Evolutionary conservation across 352 stramenopile species (phyloP).

Genomic region (Phytophthora constricta): DNA sequence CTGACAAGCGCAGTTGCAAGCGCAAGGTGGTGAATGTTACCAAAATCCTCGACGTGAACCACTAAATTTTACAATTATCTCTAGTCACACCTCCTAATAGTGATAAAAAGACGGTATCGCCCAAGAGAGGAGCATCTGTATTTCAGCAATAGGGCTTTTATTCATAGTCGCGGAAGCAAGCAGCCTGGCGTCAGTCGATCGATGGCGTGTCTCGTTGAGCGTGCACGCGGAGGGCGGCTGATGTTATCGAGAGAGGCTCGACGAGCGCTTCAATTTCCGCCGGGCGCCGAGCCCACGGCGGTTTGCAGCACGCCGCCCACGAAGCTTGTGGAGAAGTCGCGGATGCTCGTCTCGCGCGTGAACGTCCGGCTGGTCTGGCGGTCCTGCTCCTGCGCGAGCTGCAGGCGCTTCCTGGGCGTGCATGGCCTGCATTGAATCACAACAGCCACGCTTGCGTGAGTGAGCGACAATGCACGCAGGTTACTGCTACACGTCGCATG

Average conservation of each 20-base stretch:
- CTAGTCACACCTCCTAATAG: too few species aligned
- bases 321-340: slow-evolving; percentile 56
- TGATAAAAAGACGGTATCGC: too few species aligned
- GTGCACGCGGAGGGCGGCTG: too few species aligned
- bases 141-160: too few species aligned
- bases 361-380: slow-evolving; percentile 44
- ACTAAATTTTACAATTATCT: too few species aligned
- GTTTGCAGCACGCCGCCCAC: slow-evolving; percentile 50
- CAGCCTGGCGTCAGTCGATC: too few species aligned
- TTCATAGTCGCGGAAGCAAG: too few species aligned
- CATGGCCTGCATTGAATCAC: slow-evolving; percentile 46
- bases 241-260: too few species aligned
- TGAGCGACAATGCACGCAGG: neutral
- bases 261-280: slow-evolving; percentile 8
- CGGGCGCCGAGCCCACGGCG: slow-evolving; percentile 18
- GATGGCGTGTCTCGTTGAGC: slow-evolving; percentile 14
- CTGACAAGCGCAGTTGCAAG: too few species aligned
- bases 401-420: slow-evolving; percentile 69
- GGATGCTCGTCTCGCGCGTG: slow-evolving; percentile 39
- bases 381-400: slow-evolving; percentile 59
- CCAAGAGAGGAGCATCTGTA: too few species aligned
- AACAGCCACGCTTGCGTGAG: neutral
- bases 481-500: neutral
- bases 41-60: too few species aligned
- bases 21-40: too few species aligned